Percentiles rank a stretch among this genome's conserved stretches.
These are phyloP conservation scores for Plasmodium relictum DNA, from an alignment of 169 alveolate genomes.

Conservation along the genomic window DNA sequence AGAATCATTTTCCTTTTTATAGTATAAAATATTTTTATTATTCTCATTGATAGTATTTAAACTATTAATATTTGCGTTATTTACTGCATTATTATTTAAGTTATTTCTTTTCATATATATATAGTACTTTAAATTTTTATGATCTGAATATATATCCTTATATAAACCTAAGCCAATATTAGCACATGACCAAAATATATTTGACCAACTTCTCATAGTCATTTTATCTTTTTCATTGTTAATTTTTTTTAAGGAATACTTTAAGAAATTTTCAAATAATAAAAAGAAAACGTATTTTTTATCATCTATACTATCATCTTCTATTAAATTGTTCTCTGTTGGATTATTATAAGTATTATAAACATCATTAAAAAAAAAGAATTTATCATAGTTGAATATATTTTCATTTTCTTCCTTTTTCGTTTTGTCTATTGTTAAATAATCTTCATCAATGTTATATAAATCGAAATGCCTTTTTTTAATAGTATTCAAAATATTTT, in stretches of 20 bases:
- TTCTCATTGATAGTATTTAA: background rate
- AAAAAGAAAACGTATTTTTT: slow-evolving; percentile 42
- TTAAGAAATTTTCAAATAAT: slow-evolving; percentile 44
- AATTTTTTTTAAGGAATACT: slow-evolving; percentile 45
- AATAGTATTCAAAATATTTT: slow-evolving; percentile 18
- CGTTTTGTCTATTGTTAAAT: slow-evolving; percentile 29
- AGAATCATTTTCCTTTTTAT: background rate
- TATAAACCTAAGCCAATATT: slow-evolving; percentile 61
- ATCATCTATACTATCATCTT: slow-evolving; percentile 9
- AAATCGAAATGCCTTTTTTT: slow-evolving; percentile 9
- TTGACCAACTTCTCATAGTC: slow-evolving; percentile 63
- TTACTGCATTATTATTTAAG: background rate
- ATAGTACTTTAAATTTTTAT: slow-evolving; percentile 15
- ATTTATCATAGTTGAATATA: background rate
- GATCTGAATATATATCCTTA: slow-evolving; percentile 15
- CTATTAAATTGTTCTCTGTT: background rate
- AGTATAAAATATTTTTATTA: background rate
- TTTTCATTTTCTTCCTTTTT: background rate
- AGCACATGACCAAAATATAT: slow-evolving; percentile 73
- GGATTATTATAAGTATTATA: background rate
- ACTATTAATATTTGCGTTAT: background rate
- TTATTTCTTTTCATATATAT: background rate
- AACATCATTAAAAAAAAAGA: background rate
- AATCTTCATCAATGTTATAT: slow-evolving; percentile 29
- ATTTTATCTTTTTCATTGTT: slow-evolving; percentile 45